Evolutionary conservation across 208 protist species (phyloP), one percentile per base, ranked within the genome.

Genomic region (Leishmania mexicana): DNA sequence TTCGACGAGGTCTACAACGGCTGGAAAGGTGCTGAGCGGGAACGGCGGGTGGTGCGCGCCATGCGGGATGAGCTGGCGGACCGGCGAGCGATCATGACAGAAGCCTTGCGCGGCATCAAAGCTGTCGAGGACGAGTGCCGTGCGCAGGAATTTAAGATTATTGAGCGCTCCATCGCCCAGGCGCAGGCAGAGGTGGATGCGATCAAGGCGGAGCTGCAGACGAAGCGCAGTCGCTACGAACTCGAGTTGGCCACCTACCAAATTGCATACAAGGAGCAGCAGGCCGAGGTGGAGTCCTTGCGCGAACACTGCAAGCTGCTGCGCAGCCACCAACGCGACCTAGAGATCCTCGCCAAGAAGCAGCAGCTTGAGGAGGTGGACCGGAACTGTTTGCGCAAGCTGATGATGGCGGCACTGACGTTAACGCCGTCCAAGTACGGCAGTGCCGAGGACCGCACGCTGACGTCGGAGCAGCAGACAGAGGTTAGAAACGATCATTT

Each of bases 231-330:
- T 1, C 83, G 74, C 70, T 81, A 94, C 65, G 92, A 96, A 68
- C 76, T 96, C 21, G 90, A 96, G 68, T 85, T 96, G 11, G 90
- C 89, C 24, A 83, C 89, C 13, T 94, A 90, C 47, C 90, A 96
- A 83, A 93, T 96, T 54, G 92, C 92, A 3, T 93, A 87, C 86
- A 94, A 94, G 76, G 89, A 94, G 70, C 83, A 88, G 78, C 92
- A 96, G 82, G 92, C 89, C 17, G 88, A 89, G 68, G 85, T 86
- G 42, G 90, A 94, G 76, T 70, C 68, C 38, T 57, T 94, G 42
- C 77, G 70, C 0, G 85, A 88, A n/a, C 31, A 70, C 10, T 81
- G 75, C 67, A 82, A 76, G 54, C 42, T 76, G 10, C 51, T 88
- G 64, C 85, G 79, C 38, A n/a, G 15, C 21, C 87, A 89, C 74